Percentiles rank a stretch among this genome's conserved stretches.
These are phyloP conservation scores for Kodamaea anthophila DNA, from an alignment of 1,139 yeast genomes.

Conservation along the genomic window DNA sequence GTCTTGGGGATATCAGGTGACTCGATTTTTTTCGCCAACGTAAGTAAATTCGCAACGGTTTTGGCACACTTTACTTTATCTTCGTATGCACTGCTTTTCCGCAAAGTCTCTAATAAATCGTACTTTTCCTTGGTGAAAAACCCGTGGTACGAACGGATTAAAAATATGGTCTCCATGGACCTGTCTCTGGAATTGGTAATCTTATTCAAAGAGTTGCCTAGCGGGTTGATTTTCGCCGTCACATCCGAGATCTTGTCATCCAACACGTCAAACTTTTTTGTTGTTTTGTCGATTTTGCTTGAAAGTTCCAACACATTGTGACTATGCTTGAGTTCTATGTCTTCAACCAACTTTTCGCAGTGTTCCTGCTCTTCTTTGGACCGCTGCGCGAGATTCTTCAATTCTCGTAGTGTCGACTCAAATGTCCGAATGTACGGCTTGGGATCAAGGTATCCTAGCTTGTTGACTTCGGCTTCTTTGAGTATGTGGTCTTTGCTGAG, in stretches of 20 bases:
- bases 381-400: constrained; percentile 52
- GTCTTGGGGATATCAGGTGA: constrained; percentile 48
- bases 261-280: constrained; percentile 46
- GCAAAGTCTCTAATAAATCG: constrained; percentile 51
- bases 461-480: constrained; percentile 50
- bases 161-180: constrained; percentile 64
- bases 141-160: constrained; percentile 73
- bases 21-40: constrained; percentile 56
- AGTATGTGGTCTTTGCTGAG: constrained; percentile 65
- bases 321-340: constrained; percentile 64
- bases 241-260: constrained; percentile 58
- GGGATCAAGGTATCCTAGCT: constrained; percentile 66
- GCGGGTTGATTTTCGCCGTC: constrained; percentile 59
- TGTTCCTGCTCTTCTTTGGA: constrained; percentile 43
- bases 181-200: constrained; percentile 75
- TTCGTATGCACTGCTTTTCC: constrained; percentile 35
- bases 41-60: constrained; percentile 58
- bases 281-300: constrained; percentile 39
- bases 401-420: constrained; percentile 74
- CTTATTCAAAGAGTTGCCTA: constrained; percentile 68
- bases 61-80: constrained; percentile 65
- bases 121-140: constrained; percentile 60
- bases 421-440: constrained; percentile 92
- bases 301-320: constrained; percentile 57
- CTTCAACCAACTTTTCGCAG: constrained; percentile 51